phyloP scores from a whole-genome alignment of 2,329 filamentous ascomycete genomes.

The Trichoderma hamatum region DNA sequence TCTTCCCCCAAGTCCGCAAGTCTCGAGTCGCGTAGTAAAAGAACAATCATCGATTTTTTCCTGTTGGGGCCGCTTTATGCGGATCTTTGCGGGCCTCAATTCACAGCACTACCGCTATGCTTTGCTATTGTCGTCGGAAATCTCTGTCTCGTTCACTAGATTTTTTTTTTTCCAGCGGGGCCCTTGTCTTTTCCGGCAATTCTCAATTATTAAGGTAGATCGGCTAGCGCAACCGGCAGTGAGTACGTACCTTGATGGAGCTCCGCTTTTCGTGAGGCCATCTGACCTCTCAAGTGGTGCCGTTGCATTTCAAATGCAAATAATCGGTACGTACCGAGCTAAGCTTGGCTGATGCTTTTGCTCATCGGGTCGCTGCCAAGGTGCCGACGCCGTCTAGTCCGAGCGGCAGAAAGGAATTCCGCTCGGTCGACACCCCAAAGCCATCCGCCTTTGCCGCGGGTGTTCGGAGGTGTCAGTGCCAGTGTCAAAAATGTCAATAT shows the following conservation, averaged over 20 bases:
- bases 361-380: conserved; percentile 16
- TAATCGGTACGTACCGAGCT: conserved; percentile 10
- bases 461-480: conserved; percentile 4
- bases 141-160: background rate
- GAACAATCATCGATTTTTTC: background rate
- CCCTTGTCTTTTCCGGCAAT: background rate
- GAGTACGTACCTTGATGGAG: background rate
- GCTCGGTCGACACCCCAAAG: conserved; percentile 7
- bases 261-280: background rate
- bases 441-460: conserved; percentile 22
- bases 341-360: background rate
- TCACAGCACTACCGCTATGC: background rate
- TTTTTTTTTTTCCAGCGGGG: background rate
- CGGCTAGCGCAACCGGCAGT: background rate
- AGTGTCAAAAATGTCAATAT: background rate
- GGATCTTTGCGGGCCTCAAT: background rate
- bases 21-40: background rate
- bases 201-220: conserved; percentile 3
- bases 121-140: background rate
- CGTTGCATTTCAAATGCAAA: conserved; percentile 21
- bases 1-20: background rate
- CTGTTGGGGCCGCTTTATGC: background rate
- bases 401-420: conserved; percentile 4
- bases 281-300: background rate
- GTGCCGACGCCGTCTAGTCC: conserved; percentile 20